Percentiles rank a stretch among this genome's conserved stretches.
Conservation (phyloP, 1,284 basidiomycete genomes). For the Ustilago tritici region DNA sequence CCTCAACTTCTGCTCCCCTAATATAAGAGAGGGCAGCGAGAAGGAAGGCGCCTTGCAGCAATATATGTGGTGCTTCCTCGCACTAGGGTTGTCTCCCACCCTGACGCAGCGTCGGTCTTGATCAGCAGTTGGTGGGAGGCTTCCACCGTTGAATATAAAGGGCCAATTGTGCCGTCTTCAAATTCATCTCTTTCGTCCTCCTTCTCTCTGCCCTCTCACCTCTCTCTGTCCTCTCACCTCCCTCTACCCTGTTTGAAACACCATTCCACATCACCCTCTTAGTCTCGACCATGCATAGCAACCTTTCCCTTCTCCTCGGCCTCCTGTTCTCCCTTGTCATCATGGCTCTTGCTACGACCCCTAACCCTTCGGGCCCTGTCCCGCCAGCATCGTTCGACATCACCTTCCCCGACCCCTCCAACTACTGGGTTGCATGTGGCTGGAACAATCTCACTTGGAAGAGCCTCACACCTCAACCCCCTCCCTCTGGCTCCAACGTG, state of each 20-base stretch:
- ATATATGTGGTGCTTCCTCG: too few species aligned
- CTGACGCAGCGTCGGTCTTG: too few species aligned
- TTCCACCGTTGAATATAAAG: background rate
- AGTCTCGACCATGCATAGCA: background rate
- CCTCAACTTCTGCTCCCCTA: too few species aligned
- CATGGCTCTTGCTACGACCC: background rate
- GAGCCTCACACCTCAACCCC: background rate
- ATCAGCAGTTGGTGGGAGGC: too few species aligned
- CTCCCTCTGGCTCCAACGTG: conserved; percentile 3
- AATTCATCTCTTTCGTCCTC: background rate
- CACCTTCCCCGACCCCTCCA: conserved; percentile 31
- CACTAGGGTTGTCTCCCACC: too few species aligned
- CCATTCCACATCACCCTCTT: too few species aligned
- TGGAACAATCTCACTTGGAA: conserved; percentile 47
- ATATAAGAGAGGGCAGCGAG: too few species aligned
- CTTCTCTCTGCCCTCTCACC: background rate
- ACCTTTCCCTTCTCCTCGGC: background rate
- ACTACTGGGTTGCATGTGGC: conserved; percentile 51
- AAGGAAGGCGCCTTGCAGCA: too few species aligned
- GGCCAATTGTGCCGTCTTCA: background rate
- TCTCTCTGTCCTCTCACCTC: background rate
- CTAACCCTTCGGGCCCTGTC: background rate
- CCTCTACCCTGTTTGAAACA: too few species aligned
- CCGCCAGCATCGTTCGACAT: conserved; percentile 12
- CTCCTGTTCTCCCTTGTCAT: background rate